A percentile compares a stretch with the other conserved stretches of the same genome.
Conservation (phyloP, 345 rosid species). For the Garcia nutans region DNA sequence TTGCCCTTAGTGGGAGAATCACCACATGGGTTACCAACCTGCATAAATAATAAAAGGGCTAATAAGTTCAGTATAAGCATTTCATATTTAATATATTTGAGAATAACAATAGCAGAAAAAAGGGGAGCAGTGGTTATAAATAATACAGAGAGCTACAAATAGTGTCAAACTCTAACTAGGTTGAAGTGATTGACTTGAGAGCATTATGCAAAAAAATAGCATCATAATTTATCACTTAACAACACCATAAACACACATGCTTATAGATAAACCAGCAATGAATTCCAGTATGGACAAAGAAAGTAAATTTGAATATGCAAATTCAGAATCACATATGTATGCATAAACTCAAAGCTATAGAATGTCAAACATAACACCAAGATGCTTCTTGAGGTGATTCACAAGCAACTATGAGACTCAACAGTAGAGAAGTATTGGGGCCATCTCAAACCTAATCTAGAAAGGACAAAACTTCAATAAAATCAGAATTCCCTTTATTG, state of each 20-base stretch:
- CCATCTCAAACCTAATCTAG: background rate
- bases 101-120: background rate
- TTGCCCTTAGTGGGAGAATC: slow-evolving; percentile 55
- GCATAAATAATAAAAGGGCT: slow-evolving; percentile 18
- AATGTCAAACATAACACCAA: background rate
- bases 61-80: slow-evolving; percentile 14
- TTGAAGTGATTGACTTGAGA: background rate
- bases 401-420: background rate
- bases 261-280: background rate
- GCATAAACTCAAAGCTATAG: background rate
- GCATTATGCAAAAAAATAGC: background rate
- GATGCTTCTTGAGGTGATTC: slow-evolving; percentile 1
- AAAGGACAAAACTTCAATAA: background rate
- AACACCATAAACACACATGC: background rate
- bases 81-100: background rate
- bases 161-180: background rate
- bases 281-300: background rate
- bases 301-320: background rate
- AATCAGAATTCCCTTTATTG: background rate
- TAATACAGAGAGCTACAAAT: background rate
- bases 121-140: background rate
- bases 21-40: slow-evolving; percentile 49
- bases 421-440: background rate
- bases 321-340: background rate
- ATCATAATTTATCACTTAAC: slow-evolving; percentile 3